These are phyloP conservation scores for Coccomyxa sp. DNA, from an alignment of 139 green algal species.

Conservation along the genomic window DNA sequence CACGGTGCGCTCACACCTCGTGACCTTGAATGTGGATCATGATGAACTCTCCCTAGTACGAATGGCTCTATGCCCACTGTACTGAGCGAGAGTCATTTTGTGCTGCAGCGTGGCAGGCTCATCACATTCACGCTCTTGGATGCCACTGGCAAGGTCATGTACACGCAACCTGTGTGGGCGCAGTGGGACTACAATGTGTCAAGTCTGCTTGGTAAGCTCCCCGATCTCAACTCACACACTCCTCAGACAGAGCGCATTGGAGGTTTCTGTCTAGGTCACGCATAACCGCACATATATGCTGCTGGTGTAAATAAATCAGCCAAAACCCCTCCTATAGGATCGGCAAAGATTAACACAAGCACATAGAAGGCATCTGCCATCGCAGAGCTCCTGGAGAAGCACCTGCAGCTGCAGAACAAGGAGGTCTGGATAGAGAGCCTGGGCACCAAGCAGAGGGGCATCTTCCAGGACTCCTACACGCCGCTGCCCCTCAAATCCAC, in stretches of 20 bases:
- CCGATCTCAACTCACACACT: neutral
- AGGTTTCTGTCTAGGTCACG: neutral
- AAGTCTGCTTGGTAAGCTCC: neutral
- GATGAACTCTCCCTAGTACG: neutral
- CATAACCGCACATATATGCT: neutral
- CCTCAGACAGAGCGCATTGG: neutral
- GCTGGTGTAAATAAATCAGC: neutral
- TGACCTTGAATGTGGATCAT: neutral
- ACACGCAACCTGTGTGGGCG: neutral
- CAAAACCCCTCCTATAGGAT: neutral
- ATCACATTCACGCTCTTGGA: neutral
- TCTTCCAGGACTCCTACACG: neutral
- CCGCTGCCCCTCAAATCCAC: neutral
- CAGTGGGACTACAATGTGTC: neutral
- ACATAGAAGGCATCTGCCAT: neutral
- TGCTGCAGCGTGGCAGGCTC: neutral
- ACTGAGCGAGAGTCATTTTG: neutral
- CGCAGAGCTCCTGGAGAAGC: constrained; percentile 6
- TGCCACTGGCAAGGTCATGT: neutral
- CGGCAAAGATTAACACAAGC: neutral
- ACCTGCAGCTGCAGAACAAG: neutral
- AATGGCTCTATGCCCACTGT: neutral
- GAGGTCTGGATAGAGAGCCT: neutral
- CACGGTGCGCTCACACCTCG: neutral
- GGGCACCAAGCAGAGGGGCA: neutral